These are phyloP conservation scores for Diplodia corticola DNA, from an alignment of 2,329 filamentous ascomycete species.

Conservation along the genomic window DNA sequence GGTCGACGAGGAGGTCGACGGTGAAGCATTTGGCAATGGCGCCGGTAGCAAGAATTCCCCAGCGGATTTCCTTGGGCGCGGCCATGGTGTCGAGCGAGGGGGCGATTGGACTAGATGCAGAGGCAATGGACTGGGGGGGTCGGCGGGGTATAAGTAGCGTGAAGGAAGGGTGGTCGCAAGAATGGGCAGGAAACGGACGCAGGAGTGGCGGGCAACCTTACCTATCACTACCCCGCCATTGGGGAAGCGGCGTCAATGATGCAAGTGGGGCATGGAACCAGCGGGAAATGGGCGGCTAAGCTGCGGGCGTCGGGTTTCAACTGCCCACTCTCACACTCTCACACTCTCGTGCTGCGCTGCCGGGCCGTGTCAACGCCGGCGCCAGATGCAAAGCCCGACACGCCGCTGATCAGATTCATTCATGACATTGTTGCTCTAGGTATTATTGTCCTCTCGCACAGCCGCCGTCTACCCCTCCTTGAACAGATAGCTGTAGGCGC, in stretches of 20 bases:
- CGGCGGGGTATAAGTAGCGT: not conserved
- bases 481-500: constrained; percentile 55
- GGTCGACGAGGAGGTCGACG: constrained; percentile 76
- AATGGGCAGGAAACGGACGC: not conserved
- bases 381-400: not conserved
- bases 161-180: not conserved
- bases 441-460: too few relatives aligned
- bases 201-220: not conserved
- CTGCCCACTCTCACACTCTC: not conserved
- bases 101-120: not conserved
- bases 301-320: not conserved
- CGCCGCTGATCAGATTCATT: not conserved
- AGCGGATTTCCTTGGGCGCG: constrained; percentile 40
- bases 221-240: not conserved
- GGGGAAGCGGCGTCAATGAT: constrained; percentile 2
- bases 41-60: constrained; percentile 52
- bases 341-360: too few relatives aligned
- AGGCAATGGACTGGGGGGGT: not conserved
- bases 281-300: not conserved
- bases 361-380: not conserved
- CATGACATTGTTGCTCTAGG: not conserved
- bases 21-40: constrained; percentile 58
- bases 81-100: constrained; percentile 5
- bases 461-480: constrained; percentile 4
- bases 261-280: constrained; percentile 16